Evolutionary conservation across 106 monocot genomes (phyloP).

Genomic region (Dendrobium officinale): DNA sequence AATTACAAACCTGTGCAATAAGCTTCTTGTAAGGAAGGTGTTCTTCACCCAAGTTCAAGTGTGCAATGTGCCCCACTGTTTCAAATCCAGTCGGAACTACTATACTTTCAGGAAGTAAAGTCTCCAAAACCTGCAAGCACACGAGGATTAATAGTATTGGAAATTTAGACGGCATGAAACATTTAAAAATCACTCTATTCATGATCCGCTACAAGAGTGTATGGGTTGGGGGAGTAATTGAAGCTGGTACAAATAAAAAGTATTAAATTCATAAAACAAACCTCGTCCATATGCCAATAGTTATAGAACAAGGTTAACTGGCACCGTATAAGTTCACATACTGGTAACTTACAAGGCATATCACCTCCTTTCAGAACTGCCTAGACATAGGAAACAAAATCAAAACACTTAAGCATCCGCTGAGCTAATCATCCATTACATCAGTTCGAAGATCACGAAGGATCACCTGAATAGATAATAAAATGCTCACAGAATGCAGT

Average conservation of each 20-base stretch:
- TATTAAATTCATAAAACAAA: conserved; percentile 11
- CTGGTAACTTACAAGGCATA: conserved; percentile 7
- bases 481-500: background rate
- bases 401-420: background rate
- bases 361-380: conserved; percentile 35
- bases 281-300: conserved; percentile 94
- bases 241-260: background rate
- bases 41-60: conserved; percentile 85
- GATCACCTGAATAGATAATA: background rate
- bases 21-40: conserved; percentile 79
- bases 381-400: conserved; percentile 30
- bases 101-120: conserved; percentile 66
- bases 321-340: conserved; percentile 67
- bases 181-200: background rate
- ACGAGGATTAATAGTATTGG: background rate
- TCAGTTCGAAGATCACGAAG: background rate
- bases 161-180: background rate
- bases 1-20: conserved; percentile 72
- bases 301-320: conserved; percentile 71
- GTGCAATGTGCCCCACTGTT: conserved; percentile 92
- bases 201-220: background rate
- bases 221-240: background rate
- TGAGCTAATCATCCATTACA: background rate
- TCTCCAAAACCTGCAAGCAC: conserved; percentile 52
- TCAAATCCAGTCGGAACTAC: conserved; percentile 82